phyloP scores from a whole-genome alignment of 306 rosid genomes.

The Dryas drummondii region DNA sequence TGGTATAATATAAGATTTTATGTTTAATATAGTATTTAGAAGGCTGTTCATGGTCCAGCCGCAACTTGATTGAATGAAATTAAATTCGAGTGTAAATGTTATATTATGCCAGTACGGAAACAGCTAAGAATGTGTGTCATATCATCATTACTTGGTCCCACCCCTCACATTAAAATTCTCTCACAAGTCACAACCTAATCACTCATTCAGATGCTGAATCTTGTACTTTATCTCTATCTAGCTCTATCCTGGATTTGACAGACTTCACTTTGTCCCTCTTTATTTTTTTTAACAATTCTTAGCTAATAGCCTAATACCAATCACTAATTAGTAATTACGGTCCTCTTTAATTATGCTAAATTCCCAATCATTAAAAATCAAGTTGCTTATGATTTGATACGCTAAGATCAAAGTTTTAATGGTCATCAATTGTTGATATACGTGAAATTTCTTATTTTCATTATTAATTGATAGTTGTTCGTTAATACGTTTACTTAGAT shows the following conservation, averaged over 20 bases:
- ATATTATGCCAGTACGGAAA: neutral
- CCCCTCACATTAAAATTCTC: neutral
- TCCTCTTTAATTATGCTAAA: constrained; percentile 12
- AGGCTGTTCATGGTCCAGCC: neutral
- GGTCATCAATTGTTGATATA: neutral
- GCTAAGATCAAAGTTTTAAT: neutral
- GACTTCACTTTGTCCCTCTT: neutral
- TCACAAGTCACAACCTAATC: neutral
- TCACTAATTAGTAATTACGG: neutral
- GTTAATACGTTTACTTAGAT: too few relatives aligned
- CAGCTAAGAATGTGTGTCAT: constrained; percentile 32
- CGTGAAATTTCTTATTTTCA: neutral
- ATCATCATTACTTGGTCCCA: constrained; percentile 26
- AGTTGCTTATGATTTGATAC: neutral
- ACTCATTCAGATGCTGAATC: constrained; percentile 14
- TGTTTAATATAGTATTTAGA: neutral
- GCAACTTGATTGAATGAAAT: constrained; percentile 8
- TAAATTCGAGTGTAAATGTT: neutral
- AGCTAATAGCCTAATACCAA: too few relatives aligned
- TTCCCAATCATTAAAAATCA: neutral
- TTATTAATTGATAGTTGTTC: neutral
- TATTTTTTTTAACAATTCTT: neutral
- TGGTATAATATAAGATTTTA: too few relatives aligned
- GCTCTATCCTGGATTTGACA: neutral
- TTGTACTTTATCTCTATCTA: constrained; percentile 5